Evolutionary conservation across 164 flowering plant species (phyloP), one percentile per base, ranked within the genome.

Genomic region (Stephania cephalantha): DNA sequence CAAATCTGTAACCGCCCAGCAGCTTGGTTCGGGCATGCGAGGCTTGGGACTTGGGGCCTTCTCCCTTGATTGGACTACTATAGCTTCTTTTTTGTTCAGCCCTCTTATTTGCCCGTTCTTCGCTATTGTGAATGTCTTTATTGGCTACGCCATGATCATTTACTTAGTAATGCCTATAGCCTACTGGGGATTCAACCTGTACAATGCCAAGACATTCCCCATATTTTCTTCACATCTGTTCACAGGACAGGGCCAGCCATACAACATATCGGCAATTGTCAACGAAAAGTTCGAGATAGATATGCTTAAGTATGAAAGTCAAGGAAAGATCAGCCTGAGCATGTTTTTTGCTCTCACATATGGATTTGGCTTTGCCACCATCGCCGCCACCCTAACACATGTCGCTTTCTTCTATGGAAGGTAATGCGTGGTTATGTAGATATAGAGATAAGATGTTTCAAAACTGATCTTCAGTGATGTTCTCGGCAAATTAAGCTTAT

Each of bases 281-380:
- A 87, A 86, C 42, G 48, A 83, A 9, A 75, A 85, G 12, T 86
- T 88, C 29, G 86, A 86, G 87, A 70, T 87, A 0, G 88, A 88
- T 69, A 35, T 79, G 70, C 67, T 58, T 0, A 71, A 76, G 17
- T 88, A 87, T 46, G 67, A 73, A 7, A 44, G 76, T 61, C 84
- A 82, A 46, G 93, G 93, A 1, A 74, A 44, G 13, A 71, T 90
- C 10, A 67, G 85, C 66, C 65, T 89, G 70, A 87, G 88, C 78
- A 74, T 79, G 74, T 86, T 88, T 64, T 88, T 90, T 50, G 85
- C 88, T 31, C 76, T 88, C 3, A 67, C 87, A 1, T 90, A 88
- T 69, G 94, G 91, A 13, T 73, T 88, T 13, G 88, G 89, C 2
- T 90, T 90, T 52, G 94, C 91, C 1, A 79, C 89, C 53, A 81